A percentile compares a stretch with the other conserved stretches of the same genome.
Evolutionary conservation across 2,329 filamentous ascomycete genomes (phyloP).

Genomic region (Aspergillus carbonarius): DNA sequence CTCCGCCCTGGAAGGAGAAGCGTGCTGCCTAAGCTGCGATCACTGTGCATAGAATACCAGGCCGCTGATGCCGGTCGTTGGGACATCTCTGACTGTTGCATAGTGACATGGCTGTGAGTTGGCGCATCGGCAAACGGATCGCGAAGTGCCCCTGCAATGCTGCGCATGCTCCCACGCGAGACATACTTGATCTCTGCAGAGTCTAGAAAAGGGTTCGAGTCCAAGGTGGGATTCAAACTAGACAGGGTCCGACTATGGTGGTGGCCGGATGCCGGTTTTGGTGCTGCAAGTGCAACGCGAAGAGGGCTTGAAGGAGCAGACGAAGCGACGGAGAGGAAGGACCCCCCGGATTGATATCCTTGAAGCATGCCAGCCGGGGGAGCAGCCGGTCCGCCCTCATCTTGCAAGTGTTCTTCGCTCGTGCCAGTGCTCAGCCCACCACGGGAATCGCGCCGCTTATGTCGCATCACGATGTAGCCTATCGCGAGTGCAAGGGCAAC

Average conservation of each 20-base stretch:
- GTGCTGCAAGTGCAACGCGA: background rate
- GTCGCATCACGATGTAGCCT: constrained; percentile 24
- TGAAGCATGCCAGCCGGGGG: constrained; percentile 19
- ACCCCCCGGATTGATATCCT: constrained; percentile 13
- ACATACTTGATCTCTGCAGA: constrained; percentile 2
- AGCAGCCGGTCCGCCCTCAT: constrained; percentile 13
- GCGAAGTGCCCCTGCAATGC: background rate
- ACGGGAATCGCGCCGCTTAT: constrained; percentile 17
- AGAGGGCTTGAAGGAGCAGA: constrained; percentile 13
- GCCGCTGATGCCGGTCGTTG: background rate
- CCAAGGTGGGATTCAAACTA: background rate
- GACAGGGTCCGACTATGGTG: background rate
- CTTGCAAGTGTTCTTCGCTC: constrained; percentile 20
- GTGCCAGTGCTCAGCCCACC: constrained; percentile 9
- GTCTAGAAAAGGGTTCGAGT: constrained; percentile 19
- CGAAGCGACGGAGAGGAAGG: constrained; percentile 12
- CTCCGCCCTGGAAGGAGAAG: constrained; percentile 29
- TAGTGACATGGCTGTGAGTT: background rate
- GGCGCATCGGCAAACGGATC: constrained; percentile 9
- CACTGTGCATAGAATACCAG: constrained; percentile 16
- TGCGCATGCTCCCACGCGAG: background rate
- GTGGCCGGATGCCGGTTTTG: background rate
- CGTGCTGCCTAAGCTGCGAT: constrained; percentile 29
- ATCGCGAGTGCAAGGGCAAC: constrained; percentile 25
- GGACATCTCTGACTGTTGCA: background rate